A percentile compares a stretch with the other conserved stretches of the same genome.
These are phyloP conservation scores for Cladorrhinum samala DNA, from an alignment of 495 filamentous ascomycete species.

Conservation along the genomic window DNA sequence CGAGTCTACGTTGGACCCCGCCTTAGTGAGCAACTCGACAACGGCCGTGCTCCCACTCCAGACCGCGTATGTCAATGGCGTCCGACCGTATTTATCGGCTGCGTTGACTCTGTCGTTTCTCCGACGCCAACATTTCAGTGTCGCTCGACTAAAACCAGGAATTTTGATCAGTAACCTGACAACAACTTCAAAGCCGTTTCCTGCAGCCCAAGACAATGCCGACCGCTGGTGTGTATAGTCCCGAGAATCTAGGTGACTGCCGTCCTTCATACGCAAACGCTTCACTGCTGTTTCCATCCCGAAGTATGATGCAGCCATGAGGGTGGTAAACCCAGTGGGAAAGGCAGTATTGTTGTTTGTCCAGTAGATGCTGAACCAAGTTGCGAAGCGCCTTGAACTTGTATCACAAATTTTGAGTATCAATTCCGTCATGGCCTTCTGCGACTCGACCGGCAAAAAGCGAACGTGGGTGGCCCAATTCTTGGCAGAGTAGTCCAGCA, in stretches of 20 bases:
- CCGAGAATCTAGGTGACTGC: background rate
- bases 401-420: background rate
- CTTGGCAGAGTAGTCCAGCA: constrained; percentile 1
- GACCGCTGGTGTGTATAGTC: background rate
- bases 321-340: background rate
- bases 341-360: background rate
- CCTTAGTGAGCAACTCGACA: background rate
- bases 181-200: background rate
- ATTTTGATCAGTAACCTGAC: background rate
- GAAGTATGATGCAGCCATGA: background rate
- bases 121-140: background rate
- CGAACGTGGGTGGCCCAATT: background rate
- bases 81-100: background rate
- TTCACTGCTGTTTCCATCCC: background rate
- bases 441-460: too few species aligned
- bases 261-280: background rate
- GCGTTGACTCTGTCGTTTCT: background rate
- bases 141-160: background rate
- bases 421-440: background rate
- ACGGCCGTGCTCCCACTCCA: background rate
- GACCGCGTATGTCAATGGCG: background rate
- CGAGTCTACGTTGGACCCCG: background rate
- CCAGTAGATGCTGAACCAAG: background rate
- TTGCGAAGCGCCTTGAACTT: background rate
- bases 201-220: constrained; percentile 1